Evolutionary conservation across 768 basidiomycete genomes (phyloP).

Genomic region (Pisolithus sp.): DNA sequence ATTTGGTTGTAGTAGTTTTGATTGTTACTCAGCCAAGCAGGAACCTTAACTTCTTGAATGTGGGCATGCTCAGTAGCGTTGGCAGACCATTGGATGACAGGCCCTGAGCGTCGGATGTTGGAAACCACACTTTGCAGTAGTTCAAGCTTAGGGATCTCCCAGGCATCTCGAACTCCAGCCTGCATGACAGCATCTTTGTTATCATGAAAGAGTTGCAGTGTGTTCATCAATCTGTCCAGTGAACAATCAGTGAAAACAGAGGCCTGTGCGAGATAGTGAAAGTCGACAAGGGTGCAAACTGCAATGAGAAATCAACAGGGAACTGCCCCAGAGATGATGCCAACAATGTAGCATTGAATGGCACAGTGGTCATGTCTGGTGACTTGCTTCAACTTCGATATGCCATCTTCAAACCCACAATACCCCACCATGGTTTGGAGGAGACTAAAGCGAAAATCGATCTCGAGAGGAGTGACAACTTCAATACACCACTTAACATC

Average conservation of each 20-base stretch:
- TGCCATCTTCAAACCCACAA: slow-evolving; percentile 27
- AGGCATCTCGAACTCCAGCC: neutral
- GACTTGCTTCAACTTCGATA: slow-evolving; percentile 35
- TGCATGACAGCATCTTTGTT: slow-evolving; percentile 29
- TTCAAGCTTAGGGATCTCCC: too few relatives aligned
- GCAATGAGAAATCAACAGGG: slow-evolving; percentile 24
- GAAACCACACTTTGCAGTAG: too few relatives aligned
- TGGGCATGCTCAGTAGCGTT: too few relatives aligned
- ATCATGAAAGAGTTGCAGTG: slow-evolving; percentile 26
- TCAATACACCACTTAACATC: too few relatives aligned
- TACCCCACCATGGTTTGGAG: neutral
- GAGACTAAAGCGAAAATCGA: too few relatives aligned
- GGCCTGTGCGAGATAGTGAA: slow-evolving; percentile 31
- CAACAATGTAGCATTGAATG: slow-evolving; percentile 28
- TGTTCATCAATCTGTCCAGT: slow-evolving; percentile 9
- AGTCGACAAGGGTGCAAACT: slow-evolving; percentile 32
- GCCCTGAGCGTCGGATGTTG: too few relatives aligned
- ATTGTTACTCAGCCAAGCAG: too few relatives aligned
- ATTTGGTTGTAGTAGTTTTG: too few relatives aligned
- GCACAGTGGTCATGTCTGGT: slow-evolving; percentile 34
- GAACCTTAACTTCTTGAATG: too few relatives aligned
- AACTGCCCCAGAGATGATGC: slow-evolving; percentile 29
- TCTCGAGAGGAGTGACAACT: too few relatives aligned
- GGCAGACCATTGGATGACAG: too few relatives aligned
- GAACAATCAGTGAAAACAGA: slow-evolving; percentile 17